These are phyloP conservation scores for Centrapalus pauciflorus DNA, from an alignment of 129 eudicot genomes.

Conservation along the genomic window DNA sequence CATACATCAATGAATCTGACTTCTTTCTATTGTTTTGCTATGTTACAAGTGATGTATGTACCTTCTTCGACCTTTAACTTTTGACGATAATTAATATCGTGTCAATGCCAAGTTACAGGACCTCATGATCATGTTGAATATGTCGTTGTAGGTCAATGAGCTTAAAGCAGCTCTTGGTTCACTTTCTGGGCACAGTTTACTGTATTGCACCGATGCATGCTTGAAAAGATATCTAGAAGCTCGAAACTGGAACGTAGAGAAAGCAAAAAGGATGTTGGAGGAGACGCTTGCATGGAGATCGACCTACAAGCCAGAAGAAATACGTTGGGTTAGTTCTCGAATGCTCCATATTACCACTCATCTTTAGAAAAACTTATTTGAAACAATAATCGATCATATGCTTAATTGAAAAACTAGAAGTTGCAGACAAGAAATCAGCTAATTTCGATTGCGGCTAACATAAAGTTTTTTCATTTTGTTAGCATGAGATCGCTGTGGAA, in stretches of 20 bases:
- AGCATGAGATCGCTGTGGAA: conserved; percentile 77
- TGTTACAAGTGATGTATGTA: no score
- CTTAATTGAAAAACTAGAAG: background rate
- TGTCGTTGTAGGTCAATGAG: conserved; percentile 47
- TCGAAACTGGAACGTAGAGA: conserved; percentile 76
- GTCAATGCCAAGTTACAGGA: background rate
- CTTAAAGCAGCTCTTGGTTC: conserved; percentile 61
- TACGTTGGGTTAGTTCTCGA: conserved; percentile 66
- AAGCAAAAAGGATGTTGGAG: conserved; percentile 78
- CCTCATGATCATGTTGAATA: no score
- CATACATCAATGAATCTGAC: background rate
- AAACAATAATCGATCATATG: background rate
- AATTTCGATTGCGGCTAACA: no score
- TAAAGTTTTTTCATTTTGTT: conserved; percentile 17
- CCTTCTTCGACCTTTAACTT: no score
- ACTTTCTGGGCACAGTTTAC: conserved; percentile 40
- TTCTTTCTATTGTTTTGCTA: no score
- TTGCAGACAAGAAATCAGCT: no score
- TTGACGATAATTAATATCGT: no score
- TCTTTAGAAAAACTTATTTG: background rate
- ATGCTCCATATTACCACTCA: background rate
- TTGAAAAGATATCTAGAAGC: conserved; percentile 77
- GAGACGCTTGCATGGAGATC: conserved; percentile 74
- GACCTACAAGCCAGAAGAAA: conserved; percentile 75
- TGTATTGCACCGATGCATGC: conserved; percentile 64